Conservation (phyloP, 2,329 filamentous ascomycete species). For the Fusarium equiseti region DNA sequence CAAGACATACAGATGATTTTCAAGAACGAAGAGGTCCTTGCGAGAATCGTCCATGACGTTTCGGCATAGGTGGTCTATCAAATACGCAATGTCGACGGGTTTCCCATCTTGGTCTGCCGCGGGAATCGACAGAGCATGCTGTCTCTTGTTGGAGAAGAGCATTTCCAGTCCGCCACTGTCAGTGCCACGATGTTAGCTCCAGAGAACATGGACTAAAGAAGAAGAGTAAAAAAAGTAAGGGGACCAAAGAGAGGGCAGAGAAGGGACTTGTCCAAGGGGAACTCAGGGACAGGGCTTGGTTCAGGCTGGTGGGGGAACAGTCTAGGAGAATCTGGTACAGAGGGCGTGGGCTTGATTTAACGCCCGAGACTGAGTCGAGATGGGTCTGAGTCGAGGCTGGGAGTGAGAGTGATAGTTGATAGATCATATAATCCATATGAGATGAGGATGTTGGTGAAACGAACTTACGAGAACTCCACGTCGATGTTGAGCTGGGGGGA, state of each 20-base stretch:
- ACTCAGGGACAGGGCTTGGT: slow-evolving; percentile 38
- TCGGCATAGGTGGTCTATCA: slow-evolving; percentile 83
- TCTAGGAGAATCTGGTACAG: slow-evolving; percentile 16
- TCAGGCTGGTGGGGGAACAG: slow-evolving; percentile 18
- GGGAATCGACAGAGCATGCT: slow-evolving; percentile 78
- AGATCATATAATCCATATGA: slow-evolving; percentile 44
- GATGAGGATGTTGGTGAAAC: slow-evolving; percentile 27
- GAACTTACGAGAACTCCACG: slow-evolving; percentile 75
- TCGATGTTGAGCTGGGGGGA: slow-evolving; percentile 65
- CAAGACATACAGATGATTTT: slow-evolving; percentile 83
- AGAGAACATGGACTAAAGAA: slow-evolving; percentile 5
- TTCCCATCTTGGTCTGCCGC: slow-evolving; percentile 68
- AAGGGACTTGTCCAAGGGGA: slow-evolving; percentile 14
- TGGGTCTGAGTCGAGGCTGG: slow-evolving; percentile 15
- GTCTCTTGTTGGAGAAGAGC: slow-evolving; percentile 86
- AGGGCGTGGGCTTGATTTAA: slow-evolving; percentile 16
- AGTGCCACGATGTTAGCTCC: slow-evolving; percentile 36
- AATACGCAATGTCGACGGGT: slow-evolving; percentile 76
- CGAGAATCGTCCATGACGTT: slow-evolving; percentile 87
- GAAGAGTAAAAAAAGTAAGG: slow-evolving; percentile 18
- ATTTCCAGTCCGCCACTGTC: slow-evolving; percentile 90
- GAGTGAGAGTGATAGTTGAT: slow-evolving; percentile 30
- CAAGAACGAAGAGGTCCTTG: slow-evolving; percentile 89
- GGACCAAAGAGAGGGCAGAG: slow-evolving; percentile 16
- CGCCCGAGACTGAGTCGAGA: slow-evolving; percentile 9